A percentile compares a stretch with the other conserved stretches of the same genome.
These are phyloP conservation scores for Blastomyces parvus DNA, from an alignment of 2,329 filamentous ascomycete species.

Conservation along the genomic window DNA sequence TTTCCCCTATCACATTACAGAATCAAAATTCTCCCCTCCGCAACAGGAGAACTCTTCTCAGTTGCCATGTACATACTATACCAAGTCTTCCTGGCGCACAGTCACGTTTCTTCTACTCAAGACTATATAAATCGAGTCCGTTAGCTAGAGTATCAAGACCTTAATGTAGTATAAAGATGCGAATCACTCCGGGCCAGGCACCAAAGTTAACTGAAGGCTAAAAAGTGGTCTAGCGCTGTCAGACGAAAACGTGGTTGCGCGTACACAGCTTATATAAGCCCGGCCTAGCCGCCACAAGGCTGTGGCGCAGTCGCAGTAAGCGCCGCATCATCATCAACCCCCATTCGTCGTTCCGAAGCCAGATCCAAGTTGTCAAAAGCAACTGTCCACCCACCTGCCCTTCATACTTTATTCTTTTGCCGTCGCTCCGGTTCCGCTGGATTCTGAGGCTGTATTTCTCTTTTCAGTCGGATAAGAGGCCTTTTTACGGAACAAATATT, in stretches of 20 bases:
- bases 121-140: neutral
- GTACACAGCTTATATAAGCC: neutral
- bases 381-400: neutral
- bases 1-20: neutral
- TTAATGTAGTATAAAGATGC: neutral
- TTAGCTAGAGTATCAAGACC: neutral
- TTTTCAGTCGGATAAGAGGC: neutral
- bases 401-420: neutral
- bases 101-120: neutral
- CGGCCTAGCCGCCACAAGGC: conserved; percentile 17
- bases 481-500: neutral
- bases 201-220: neutral
- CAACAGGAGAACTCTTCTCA: neutral
- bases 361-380: neutral
- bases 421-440: too few species aligned
- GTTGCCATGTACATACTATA: neutral
- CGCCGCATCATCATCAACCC: conserved; percentile 10
- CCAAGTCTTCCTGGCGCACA: neutral
- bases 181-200: neutral
- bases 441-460: neutral
- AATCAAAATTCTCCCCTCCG: neutral
- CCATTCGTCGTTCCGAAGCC: neutral
- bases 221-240: neutral
- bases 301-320: conserved; percentile 22
- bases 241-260: neutral